Evolutionary conservation across 2,329 filamentous ascomycete genomes (phyloP).

Genomic region (Cladosporium austrohemisphaericum): DNA sequence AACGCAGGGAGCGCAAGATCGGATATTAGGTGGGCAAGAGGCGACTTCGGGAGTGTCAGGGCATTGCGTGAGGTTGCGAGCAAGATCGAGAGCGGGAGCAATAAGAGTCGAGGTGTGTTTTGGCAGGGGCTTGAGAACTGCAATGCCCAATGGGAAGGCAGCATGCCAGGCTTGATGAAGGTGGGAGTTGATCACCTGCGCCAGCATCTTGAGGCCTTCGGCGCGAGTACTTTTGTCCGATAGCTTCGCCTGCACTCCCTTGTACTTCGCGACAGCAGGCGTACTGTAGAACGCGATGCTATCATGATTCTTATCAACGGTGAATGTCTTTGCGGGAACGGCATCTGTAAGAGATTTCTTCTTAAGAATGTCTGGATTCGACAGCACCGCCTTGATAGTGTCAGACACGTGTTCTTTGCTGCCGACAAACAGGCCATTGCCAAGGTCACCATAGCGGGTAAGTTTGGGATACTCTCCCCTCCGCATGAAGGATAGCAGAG

Average conservation of each 20-base stretch:
- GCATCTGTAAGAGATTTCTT: conserved; percentile 63
- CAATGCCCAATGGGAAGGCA: conserved; percentile 70
- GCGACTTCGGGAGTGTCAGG: conserved; percentile 66
- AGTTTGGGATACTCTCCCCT: conserved; percentile 70
- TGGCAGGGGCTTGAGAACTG: conserved; percentile 74
- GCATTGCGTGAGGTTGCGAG: conserved; percentile 71
- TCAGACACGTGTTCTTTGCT: conserved; percentile 50
- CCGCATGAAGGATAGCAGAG: conserved; percentile 67
- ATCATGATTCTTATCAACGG: conserved; percentile 60
- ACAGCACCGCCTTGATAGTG: conserved; percentile 40
- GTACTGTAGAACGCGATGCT: conserved; percentile 76
- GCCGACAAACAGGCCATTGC: conserved; percentile 70
- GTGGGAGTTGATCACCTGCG: conserved; percentile 76
- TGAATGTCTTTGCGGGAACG: conserved; percentile 58
- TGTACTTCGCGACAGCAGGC: conserved; percentile 63
- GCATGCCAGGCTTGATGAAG: conserved; percentile 83
- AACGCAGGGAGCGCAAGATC: conserved; percentile 70
- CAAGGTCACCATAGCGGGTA: conserved; percentile 69
- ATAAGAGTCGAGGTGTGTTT: conserved; percentile 71
- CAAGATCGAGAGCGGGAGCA: conserved; percentile 66
- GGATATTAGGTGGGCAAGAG: conserved; percentile 79
- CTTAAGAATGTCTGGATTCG: conserved; percentile 53
- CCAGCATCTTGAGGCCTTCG: conserved; percentile 61
- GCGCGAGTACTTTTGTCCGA: conserved; percentile 49
- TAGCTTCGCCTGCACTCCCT: conserved; percentile 61